Evolutionary conservation across 1,284 basidiomycete genomes (phyloP).

Genomic region (Amylostereum areolatum): DNA sequence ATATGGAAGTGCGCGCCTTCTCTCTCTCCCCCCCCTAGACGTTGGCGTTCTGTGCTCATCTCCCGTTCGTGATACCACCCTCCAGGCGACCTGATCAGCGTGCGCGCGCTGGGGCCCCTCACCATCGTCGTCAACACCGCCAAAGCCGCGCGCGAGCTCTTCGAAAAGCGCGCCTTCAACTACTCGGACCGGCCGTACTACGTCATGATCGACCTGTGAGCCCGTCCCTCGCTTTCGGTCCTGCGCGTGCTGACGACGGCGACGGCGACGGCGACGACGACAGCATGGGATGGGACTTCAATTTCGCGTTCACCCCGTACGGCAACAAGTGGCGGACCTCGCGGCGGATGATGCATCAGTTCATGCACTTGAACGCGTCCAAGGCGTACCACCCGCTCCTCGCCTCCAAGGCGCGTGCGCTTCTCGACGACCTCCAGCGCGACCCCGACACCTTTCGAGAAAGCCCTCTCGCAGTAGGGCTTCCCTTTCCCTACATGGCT

Average conservation of each 20-base stretch:
- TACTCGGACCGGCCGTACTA: slow-evolving; percentile 16
- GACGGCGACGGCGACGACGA: not conserved
- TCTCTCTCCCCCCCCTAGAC: no score
- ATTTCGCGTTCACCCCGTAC: not conserved
- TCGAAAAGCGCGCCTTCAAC: slow-evolving; percentile 18
- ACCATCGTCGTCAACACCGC: slow-evolving; percentile 22
- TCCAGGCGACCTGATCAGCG: slow-evolving; percentile 17
- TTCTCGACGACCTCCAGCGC: not conserved
- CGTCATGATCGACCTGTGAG: slow-evolving; percentile 5
- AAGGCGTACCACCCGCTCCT: not conserved
- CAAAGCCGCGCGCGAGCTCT: slow-evolving; percentile 20
- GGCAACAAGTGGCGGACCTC: no score
- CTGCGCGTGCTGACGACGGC: no score
- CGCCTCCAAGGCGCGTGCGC: not conserved
- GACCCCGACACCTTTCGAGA: not conserved
- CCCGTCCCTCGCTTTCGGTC: not conserved
- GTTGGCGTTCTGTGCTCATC: no score
- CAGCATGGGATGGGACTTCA: not conserved
- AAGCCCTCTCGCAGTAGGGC: not conserved
- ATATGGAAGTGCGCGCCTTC: no score
- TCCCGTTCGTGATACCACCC: no score
- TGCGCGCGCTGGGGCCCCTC: slow-evolving; percentile 18
- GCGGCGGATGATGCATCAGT: no score
- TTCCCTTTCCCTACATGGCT: not conserved
- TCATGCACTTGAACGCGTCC: no score